Percentiles rank a stretch among this genome's conserved stretches.
Conservation (phyloP, 116 monocot species). For the Zostera marina region DNA sequence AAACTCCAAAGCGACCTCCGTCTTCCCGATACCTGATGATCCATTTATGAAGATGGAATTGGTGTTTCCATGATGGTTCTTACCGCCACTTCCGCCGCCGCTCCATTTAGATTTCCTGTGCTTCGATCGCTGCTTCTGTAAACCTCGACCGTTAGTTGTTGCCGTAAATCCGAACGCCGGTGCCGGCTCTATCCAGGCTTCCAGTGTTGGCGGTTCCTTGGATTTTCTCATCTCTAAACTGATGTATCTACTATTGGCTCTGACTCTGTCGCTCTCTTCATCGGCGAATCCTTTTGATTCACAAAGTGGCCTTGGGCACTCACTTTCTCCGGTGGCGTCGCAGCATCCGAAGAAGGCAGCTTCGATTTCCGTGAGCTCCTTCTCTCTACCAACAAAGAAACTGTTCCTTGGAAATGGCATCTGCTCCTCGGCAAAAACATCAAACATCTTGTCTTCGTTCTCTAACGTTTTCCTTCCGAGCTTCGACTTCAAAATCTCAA, state of each 20-base stretch:
- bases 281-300: constrained; percentile 68
- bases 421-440: constrained; percentile 16
- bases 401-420: constrained; percentile 57
- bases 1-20: constrained; percentile 74
- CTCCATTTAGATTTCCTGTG: constrained; percentile 37
- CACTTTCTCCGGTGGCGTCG: constrained; percentile 27
- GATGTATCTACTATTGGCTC: constrained; percentile 41
- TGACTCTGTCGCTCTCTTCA: constrained; percentile 62
- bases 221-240: constrained; percentile 69
- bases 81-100: constrained; percentile 14
- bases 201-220: constrained; percentile 75
- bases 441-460: constrained; percentile 9
- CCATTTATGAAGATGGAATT: constrained; percentile 52
- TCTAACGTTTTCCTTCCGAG: constrained; percentile 40
- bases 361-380: constrained; percentile 69
- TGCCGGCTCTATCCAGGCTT: constrained; percentile 71
- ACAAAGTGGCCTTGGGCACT: constrained; percentile 24
- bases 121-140: constrained; percentile 60
- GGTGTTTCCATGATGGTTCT: constrained; percentile 16
- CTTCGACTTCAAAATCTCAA: constrained; percentile 36
- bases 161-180: constrained; percentile 19
- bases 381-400: constrained; percentile 68
- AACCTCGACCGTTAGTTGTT: constrained; percentile 24
- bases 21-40: constrained; percentile 62
- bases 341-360: constrained; percentile 59